Evolutionary conservation across 495 filamentous ascomycete genomes (phyloP).

Genomic region (Pyronema domesticum): DNA sequence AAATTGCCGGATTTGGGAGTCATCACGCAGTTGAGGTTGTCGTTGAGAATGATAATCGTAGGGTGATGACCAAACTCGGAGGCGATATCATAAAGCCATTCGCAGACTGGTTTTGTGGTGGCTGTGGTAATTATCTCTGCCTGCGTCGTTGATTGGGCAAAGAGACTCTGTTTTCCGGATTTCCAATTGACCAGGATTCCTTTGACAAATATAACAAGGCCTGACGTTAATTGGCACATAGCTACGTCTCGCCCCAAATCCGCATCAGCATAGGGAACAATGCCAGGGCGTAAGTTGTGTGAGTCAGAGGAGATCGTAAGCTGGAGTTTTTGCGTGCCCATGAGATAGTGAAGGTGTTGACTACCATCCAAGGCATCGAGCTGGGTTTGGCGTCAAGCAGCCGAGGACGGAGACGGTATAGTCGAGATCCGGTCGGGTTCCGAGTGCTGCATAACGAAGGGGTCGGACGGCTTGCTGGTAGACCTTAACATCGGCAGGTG

Average conservation of each 20-base stretch:
- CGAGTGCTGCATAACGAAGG: not conserved
- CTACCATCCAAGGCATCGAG: not conserved
- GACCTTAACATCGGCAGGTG: too few relatives aligned
- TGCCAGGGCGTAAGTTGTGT: not conserved
- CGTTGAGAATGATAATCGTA: too few relatives aligned
- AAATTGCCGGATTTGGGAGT: not conserved
- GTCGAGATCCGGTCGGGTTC: not conserved
- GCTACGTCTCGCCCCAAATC: too few relatives aligned
- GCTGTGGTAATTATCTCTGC: not conserved
- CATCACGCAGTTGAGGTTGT: not conserved
- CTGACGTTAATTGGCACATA: not conserved
- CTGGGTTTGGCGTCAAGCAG: not conserved
- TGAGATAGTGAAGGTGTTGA: too few relatives aligned
- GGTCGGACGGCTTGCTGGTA: not conserved
- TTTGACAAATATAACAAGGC: not conserved
- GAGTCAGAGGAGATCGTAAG: not conserved
- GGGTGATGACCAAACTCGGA: not conserved
- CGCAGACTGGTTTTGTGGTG: not conserved
- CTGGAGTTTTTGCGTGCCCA: not conserved
- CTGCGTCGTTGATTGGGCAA: not conserved
- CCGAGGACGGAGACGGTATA: not conserved
- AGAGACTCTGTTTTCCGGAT: not conserved
- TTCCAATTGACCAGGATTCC: not conserved
- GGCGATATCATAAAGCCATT: not conserved
- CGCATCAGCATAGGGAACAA: constrained; percentile 1